Evolutionary conservation across 2,329 filamentous ascomycete species (phyloP).

Genomic region (Neonectria coccinea): DNA sequence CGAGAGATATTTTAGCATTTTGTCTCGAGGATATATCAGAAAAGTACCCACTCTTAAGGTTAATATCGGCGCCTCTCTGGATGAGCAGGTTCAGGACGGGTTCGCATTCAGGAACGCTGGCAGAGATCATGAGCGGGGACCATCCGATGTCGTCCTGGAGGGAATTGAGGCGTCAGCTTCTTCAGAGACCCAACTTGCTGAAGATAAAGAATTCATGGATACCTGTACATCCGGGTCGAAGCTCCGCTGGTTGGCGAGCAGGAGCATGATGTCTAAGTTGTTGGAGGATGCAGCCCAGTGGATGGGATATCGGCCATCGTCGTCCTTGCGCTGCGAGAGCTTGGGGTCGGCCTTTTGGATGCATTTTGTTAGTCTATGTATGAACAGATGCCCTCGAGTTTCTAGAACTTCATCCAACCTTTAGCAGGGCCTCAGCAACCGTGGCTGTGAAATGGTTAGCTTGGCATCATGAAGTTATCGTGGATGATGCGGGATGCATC

Average conservation of each 20-base stretch:
- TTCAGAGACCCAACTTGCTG: background rate
- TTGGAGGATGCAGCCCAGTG: slow-evolving; percentile 96
- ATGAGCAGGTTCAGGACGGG: slow-evolving; percentile 76
- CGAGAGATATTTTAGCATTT: slow-evolving; percentile 5
- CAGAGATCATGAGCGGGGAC: slow-evolving; percentile 87
- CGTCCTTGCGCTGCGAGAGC: slow-evolving; percentile 77
- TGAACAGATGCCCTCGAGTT: too few species aligned
- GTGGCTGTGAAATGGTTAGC: slow-evolving; percentile 61
- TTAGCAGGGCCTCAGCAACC: slow-evolving; percentile 73
- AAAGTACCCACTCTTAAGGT: slow-evolving; percentile 71
- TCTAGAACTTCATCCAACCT: slow-evolving; percentile 31
- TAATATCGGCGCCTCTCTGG: slow-evolving; percentile 76
- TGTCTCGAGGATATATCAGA: background rate
- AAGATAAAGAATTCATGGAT: slow-evolving; percentile 20
- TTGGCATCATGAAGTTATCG: background rate
- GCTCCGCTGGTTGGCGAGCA: slow-evolving; percentile 75
- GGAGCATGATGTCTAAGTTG: slow-evolving; percentile 76
- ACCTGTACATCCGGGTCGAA: slow-evolving; percentile 90
- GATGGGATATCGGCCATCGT: slow-evolving; percentile 88
- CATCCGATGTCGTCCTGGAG: slow-evolving; percentile 79
- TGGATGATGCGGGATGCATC: slow-evolving; percentile 7
- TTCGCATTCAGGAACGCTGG: slow-evolving; percentile 78
- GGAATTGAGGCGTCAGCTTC: background rate
- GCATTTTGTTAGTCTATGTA: background rate
- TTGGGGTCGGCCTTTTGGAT: slow-evolving; percentile 77